Conservation (phyloP, 257 asterid species). For the Thymus quinquecostatus region DNA sequence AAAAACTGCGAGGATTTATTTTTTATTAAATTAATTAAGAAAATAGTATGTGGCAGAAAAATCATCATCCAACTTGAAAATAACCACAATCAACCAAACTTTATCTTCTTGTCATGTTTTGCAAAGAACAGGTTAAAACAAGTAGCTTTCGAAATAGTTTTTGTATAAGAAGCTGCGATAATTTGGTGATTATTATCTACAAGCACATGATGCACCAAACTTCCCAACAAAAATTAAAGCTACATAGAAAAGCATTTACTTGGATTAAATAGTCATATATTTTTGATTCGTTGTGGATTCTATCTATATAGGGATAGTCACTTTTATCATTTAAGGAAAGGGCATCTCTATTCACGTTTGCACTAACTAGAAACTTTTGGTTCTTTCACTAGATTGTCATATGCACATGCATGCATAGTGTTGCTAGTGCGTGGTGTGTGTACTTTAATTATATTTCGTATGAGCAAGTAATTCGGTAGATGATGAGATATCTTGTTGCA, state of each 20-base stretch:
- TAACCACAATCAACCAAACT: constrained; percentile 41
- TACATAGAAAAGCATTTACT: neutral
- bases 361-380: neutral
- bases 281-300: constrained; percentile 4
- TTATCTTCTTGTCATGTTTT: constrained; percentile 39
- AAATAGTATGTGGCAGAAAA: constrained; percentile 38
- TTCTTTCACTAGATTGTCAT: constrained; percentile 27
- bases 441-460: neutral
- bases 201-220: constrained; percentile 23
- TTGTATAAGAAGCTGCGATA: constrained; percentile 27
- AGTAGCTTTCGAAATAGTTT: constrained; percentile 37
- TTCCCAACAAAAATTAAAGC: constrained; percentile 24
- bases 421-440: neutral
- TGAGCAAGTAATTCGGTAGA: neutral
- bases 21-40: neutral
- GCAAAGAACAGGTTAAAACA: constrained; percentile 35
- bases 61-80: constrained; percentile 30
- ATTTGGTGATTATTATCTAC: constrained; percentile 21
- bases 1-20: neutral
- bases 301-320: neutral
- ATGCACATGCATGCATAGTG: constrained; percentile 19
- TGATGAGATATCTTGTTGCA: neutral
- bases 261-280: neutral
- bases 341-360: constrained; percentile 22
- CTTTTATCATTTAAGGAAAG: constrained; percentile 23